Percentiles rank a stretch among this genome's conserved stretches.
Conservation (phyloP, 805 yeast species). For the Yamadazyma nakazawae region DNA sequence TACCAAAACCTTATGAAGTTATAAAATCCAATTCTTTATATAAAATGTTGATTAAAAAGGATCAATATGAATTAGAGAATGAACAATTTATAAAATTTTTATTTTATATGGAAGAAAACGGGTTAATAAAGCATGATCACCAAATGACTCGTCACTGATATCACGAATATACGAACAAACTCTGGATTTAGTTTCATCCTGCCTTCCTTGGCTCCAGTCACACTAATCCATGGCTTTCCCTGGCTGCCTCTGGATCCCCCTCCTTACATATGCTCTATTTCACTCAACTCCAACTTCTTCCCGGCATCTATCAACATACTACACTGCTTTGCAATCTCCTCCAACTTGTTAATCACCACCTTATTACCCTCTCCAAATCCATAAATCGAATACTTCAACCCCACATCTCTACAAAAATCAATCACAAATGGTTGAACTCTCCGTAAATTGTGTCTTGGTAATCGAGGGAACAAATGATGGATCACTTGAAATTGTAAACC, state of each 20-base stretch:
- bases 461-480: conserved; percentile 84
- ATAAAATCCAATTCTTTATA: conserved; percentile 21
- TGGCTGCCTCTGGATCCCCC: neutral
- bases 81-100: conserved; percentile 32
- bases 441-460: conserved; percentile 86
- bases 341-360: conserved; percentile 64
- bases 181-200: too few relatives aligned
- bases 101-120: conserved; percentile 27
- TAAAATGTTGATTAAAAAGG: conserved; percentile 31
- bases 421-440: conserved; percentile 68
- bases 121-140: conserved; percentile 29
- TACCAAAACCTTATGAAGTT: conserved; percentile 23
- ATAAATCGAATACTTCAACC: conserved; percentile 76
- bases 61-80: conserved; percentile 35
- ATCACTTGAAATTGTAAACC: conserved; percentile 90
- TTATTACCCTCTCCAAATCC: conserved; percentile 80
- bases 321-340: conserved; percentile 78
- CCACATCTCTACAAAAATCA: conserved; percentile 72
- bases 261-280: conserved; percentile 9
- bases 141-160: too few relatives aligned
- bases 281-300: conserved; percentile 56
- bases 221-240: too few relatives aligned
- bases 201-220: too few relatives aligned
- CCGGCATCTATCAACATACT: conserved; percentile 71
- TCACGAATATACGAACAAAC: too few relatives aligned